Base-by-base conservation (phyloP, 73 alveolate genomes). In the Symbiodinium pilosum region DNA sequence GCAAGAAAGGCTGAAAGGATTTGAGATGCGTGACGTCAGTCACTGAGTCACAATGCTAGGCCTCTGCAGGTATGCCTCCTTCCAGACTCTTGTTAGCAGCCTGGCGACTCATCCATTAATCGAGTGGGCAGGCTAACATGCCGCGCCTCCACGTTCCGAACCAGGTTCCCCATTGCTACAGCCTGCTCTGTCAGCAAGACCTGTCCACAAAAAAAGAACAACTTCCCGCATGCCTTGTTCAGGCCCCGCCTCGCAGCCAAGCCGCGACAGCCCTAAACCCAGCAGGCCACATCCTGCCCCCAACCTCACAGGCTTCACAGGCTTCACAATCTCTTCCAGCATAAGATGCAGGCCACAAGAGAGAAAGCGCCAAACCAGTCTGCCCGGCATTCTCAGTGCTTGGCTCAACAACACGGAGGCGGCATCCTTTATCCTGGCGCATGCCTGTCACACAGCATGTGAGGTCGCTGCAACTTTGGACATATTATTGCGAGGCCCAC, bases 231-330 rank as follows among this genome's bases (percentile, higher is more conserved):
- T n/a, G 42, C 32, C 28, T 38, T 26, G 1, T 75, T 14, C 18
- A 16, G 39, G 12, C 14, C 68, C 34, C 44, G 96, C 96, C 96
- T 91, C 42, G 38, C 96, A 91, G 4, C 87, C 87, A 24, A 91
- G 87, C 36, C 96, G 87, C 2, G 88, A 84, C 47, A 91, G 40
- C 26, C 96, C 87, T 39, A 91, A 30, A 28, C 96, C 96, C 71
- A 91, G 77, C 88, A 91, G 32, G n/a, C 96, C 96, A 39, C 96
- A 91, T n/a, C 96, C 96, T 16, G 88, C 77, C 3, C 96, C 96
- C 9, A 91, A 52, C 96, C 87, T 69, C n/a, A 7, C 42, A n/a
- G n/a, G n/a, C n/a, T n/a, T n/a, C n/a, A n/a, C n/a, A n/a, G n/a
- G n/a, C n/a, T n/a, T n/a, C n/a, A n/a, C n/a, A n/a, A n/a, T n/a